Percentiles rank a stretch among this genome's conserved stretches.
Conservation (phyloP, 192 early-diverging fungal genomes). For the Phycomyces nitens region DNA sequence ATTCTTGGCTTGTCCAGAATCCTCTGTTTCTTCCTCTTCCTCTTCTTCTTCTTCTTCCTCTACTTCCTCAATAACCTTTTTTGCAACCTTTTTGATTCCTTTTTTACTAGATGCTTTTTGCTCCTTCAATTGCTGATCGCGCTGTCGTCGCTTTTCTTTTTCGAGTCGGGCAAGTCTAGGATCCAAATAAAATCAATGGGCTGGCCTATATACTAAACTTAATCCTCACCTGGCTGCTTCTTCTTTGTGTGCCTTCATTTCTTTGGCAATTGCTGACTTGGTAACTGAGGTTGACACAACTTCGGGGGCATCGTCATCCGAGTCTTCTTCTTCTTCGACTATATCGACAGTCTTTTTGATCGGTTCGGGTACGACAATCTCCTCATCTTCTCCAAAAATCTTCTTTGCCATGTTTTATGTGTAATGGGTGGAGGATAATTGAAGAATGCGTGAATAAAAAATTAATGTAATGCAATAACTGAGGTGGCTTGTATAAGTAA, state of each 20-base stretch:
- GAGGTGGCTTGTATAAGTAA: too few relatives aligned
- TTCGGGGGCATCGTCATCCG: constrained; percentile 37
- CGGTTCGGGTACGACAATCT: constrained; percentile 14
- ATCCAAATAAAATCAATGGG: too few relatives aligned
- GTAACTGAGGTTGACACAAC: constrained; percentile 26
- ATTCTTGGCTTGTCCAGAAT: not conserved
- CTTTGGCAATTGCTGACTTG: constrained; percentile 8
- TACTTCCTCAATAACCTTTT: not conserved
- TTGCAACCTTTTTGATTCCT: not conserved
- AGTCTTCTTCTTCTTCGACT: constrained; percentile 13
- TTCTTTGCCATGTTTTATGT: constrained; percentile 17
- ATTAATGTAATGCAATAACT: too few relatives aligned
- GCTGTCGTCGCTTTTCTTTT: constrained; percentile 37
- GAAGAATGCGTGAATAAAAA: too few relatives aligned
- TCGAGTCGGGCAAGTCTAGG: constrained; percentile 14
- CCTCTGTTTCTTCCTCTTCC: not conserved
- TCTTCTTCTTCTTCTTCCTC: not conserved
- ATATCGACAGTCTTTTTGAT: not conserved
- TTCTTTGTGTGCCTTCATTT: constrained; percentile 22
- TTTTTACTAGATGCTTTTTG: constrained; percentile 1
- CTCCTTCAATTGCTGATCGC: constrained; percentile 33
- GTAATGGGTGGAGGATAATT: too few relatives aligned
- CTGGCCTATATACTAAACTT: not conserved
- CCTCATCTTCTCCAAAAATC: constrained; percentile 19
- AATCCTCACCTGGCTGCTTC: constrained; percentile 27